Base-by-base conservation (phyloP, 2,329 filamentous ascomycete species). In the Chlorencoelia australis region DNA sequence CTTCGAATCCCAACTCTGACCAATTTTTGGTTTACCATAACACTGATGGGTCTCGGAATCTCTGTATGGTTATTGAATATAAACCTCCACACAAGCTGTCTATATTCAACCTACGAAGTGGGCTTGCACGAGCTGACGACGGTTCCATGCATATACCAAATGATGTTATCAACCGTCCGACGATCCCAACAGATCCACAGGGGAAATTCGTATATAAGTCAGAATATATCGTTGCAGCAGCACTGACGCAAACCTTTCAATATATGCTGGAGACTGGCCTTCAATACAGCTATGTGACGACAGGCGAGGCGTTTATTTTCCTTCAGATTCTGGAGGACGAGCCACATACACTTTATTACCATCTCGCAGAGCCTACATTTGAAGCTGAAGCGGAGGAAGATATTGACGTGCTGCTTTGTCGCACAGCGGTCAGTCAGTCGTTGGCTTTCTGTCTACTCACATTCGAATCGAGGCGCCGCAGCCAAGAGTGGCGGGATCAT, bases 51-150 rank as follows among this genome's bases (percentile, higher is more conserved):
- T 42, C 35, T 34, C 41, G 34, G 27, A 43, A 37, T 26, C 18
- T 43, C 18, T 43, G 35, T 34, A 41, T 48, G 34, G 40, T 65
- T 28, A 51, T 54, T 17, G 59, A 71, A 50, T 67, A 68, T 43
- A 72, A 69, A 52, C 45, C 62, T 10, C 65, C 64, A 0, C 58
- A 68, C 45, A 68, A 70, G 44, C 47, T 72, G 2, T 61, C 61
- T 5, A 49, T 57, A 22, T 45, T 44, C 11, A 57, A 66, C 42
- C 61, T 71, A 33, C 58, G 31, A 18, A n/a, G n/a, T n/a, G n/a
- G n/a, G n/a, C n/a, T n/a, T n/a, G n/a, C n/a, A n/a, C n/a, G n/a
- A n/a, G 41, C 43, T 34, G 33, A 45, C 33, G 32, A 37, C 14
- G 38, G 37, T 22, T 45, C 35, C 28, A 39, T 45, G 35, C 33